Base-by-base conservation (phyloP, 164 flowering plant genomes). In the Vitis rupestris region DNA sequence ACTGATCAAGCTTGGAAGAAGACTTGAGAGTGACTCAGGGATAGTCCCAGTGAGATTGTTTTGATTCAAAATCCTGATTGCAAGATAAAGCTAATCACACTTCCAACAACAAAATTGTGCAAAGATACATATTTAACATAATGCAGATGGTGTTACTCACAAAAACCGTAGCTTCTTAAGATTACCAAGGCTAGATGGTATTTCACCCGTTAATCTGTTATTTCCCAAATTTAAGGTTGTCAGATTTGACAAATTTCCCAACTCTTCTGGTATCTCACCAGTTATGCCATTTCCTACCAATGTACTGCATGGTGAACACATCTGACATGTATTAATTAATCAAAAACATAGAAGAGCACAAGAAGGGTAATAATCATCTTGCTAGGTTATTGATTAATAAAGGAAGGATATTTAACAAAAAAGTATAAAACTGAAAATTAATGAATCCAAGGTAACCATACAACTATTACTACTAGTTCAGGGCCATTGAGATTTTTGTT, bases 181-280 rank as follows among this genome's bases (percentile, higher is more conserved):
- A 78, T 87, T 88, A 31, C 97, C 97, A 59, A 95, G 87, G 30
- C 94, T 80, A 72, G 88, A 71, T 61, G 99, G 99, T 80, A 95
- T 90, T 77, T 73, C 79, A 73, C 98, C 99, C 64, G 68, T 81
- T 67, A 93, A 83, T 62, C 19, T 86, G 70, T 93, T 95, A 60
- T 84, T 77, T 70, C 78, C 91, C 78, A 95, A 82, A 78, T 88
- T 82, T 85, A 93, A 84, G 78, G 29, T 82, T 48, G 79, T 76
- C 80, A 95, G 76, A 77, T 81, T 87, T 48, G 88, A 71, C 77
- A 95, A 76, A 68, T 88, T 84, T 57, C 98, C 98, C 58, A 88
- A 76, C 79, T 93, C 91, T 62, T 82, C 56, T 11, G 99, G 99
- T 80, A 95, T 93, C 72, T 73, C 80, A 72, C 98, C 99, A 63